These are phyloP conservation scores for Hortiboletus flavorubellus DNA, from an alignment of 768 basidiomycete species.

Conservation along the genomic window DNA sequence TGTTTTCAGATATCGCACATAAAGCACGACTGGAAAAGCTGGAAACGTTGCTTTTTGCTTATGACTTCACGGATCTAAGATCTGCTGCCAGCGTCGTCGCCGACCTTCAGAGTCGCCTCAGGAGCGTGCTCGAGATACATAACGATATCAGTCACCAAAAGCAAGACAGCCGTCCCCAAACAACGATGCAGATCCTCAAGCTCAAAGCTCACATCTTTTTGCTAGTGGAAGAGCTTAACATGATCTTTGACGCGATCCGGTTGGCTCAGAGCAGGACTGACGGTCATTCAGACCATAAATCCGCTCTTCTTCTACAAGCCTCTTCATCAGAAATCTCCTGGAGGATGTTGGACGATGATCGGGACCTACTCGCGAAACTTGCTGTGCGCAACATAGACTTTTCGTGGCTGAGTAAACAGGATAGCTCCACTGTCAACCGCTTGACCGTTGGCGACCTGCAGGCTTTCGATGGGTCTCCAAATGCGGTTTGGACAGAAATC, in stretches of 20 bases:
- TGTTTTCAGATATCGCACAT: slow-evolving; percentile 87
- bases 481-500: slow-evolving; percentile 86
- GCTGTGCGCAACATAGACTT: slow-evolving; percentile 77
- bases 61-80: slow-evolving; percentile 78
- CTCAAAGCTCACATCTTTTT: slow-evolving; percentile 70
- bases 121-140: slow-evolving; percentile 56
- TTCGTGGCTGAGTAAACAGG: slow-evolving; percentile 81
- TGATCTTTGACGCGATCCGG: slow-evolving; percentile 84
- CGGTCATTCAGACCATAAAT: slow-evolving; percentile 66
- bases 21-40: slow-evolving; percentile 74
- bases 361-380: slow-evolving; percentile 78
- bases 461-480: slow-evolving; percentile 81
- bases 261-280: slow-evolving; percentile 75
- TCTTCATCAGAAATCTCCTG: slow-evolving; percentile 87
- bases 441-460: slow-evolving; percentile 72
- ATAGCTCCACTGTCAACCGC: slow-evolving; percentile 81
- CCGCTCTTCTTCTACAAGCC: slow-evolving; percentile 76
- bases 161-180: slow-evolving; percentile 32
- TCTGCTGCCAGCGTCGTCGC: slow-evolving; percentile 71
- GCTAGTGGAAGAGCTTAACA: slow-evolving; percentile 73
- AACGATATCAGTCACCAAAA: slow-evolving; percentile 38
- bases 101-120: slow-evolving; percentile 69
- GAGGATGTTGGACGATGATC: slow-evolving; percentile 78
- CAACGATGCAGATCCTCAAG: slow-evolving; percentile 56
- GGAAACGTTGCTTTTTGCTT: slow-evolving; percentile 79